phyloP scores from a whole-genome alignment of 306 rosid genomes.

The Cicer pinnatifidum region DNA sequence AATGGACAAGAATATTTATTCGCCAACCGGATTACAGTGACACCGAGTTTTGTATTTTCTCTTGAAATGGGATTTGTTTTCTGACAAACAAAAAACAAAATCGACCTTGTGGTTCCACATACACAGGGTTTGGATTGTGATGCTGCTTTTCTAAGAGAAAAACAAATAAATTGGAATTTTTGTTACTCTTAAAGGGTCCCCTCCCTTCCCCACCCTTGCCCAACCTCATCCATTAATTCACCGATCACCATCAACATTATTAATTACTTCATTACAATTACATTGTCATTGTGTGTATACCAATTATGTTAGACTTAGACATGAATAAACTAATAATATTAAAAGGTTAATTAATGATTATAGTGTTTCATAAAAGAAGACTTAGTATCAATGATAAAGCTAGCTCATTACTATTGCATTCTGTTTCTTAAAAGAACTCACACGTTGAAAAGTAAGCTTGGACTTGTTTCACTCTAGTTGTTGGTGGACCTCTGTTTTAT shows the following conservation, averaged over 20 bases:
- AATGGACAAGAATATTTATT: conserved; percentile 66
- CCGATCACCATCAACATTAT: conserved; percentile 10
- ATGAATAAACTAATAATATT: too few relatives aligned
- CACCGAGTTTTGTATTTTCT: conserved; percentile 55
- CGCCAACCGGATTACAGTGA: conserved; percentile 61
- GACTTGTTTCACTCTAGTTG: conserved; percentile 9
- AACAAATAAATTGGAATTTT: conserved; percentile 30
- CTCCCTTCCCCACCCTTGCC: conserved; percentile 39
- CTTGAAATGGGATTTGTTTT: conserved; percentile 34
- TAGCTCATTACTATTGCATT: conserved; percentile 3
- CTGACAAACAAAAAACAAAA: conserved; percentile 47
- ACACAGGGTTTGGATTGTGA: conserved; percentile 41
- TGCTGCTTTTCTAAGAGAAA: conserved; percentile 29
- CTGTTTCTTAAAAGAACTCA: neutral
- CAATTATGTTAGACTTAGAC: too few relatives aligned
- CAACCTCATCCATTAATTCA: conserved; percentile 28
- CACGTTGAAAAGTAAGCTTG: neutral
- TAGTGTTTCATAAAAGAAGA: neutral
- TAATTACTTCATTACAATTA: neutral
- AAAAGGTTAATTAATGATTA: too few relatives aligned
- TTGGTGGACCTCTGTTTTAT: conserved; percentile 9
- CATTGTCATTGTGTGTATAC: too few relatives aligned
- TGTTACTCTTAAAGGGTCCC: conserved; percentile 43
- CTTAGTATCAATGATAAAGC: neutral
- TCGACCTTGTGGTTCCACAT: conserved; percentile 47